Conservation (phyloP, 208 protist genomes). For the Willaertia magna region DNA sequence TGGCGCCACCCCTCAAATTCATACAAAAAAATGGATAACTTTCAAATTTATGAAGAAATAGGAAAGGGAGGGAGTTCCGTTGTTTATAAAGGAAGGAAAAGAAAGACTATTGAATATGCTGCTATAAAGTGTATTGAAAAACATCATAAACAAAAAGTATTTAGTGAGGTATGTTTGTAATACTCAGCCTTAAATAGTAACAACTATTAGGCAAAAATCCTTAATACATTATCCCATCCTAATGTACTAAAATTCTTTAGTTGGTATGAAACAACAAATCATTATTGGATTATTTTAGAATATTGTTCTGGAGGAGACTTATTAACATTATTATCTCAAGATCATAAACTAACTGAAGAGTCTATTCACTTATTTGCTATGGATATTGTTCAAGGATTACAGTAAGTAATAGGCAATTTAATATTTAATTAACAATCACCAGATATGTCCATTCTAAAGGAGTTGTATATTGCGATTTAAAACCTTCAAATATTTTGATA, state of each 20-base stretch:
- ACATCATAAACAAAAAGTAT: constrained; percentile 52
- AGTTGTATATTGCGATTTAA: constrained; percentile 70
- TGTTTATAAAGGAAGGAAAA: constrained; percentile 79
- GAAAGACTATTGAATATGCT: constrained; percentile 74
- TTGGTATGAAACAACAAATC: constrained; percentile 89
- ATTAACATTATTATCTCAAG: constrained; percentile 49
- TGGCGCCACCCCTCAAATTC: too few relatives aligned
- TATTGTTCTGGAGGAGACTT: constrained; percentile 77
- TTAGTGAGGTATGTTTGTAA: constrained; percentile 47
- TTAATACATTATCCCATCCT: constrained; percentile 52
- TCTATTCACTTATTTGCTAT: constrained; percentile 56
- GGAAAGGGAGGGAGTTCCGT: constrained; percentile 43
- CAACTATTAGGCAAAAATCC: constrained; percentile 28
- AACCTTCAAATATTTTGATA: constrained; percentile 78
- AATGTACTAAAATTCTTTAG: constrained; percentile 76
- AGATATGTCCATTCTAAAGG: constrained; percentile 67
- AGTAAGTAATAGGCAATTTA: constrained; percentile 31
- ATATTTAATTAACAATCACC: not conserved
- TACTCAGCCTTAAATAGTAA: not conserved
- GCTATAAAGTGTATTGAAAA: constrained; percentile 84
- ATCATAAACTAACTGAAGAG: constrained; percentile 45
- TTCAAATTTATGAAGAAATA: constrained; percentile 79
- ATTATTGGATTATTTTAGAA: constrained; percentile 87
- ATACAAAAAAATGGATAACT: constrained; percentile 68
- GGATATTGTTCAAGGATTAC: constrained; percentile 64